Percentiles rank a stretch among this genome's conserved stretches.
Evolutionary conservation across 129 eudicot species (phyloP).

Genomic region (Lactuca saligna): DNA sequence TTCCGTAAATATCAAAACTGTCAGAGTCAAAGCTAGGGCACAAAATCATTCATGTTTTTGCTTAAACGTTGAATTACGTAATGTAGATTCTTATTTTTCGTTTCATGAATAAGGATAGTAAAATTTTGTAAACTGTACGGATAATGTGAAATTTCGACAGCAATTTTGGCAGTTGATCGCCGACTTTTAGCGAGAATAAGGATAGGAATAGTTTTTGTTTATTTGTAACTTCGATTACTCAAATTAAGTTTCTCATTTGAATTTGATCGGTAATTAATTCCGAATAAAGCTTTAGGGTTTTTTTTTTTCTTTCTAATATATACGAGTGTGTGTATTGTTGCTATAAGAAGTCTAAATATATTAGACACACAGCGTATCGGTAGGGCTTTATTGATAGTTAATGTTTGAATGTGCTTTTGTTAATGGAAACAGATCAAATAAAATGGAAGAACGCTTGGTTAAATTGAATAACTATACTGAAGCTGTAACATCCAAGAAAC

Average conservation of each 20-base stretch:
- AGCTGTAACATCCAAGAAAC: constrained; percentile 53
- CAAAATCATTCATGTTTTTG: constrained; percentile 13
- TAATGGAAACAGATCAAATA: constrained; percentile 58
- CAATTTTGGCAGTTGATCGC: constrained; percentile 17
- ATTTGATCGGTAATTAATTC: constrained; percentile 31
- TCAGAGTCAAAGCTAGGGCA: constrained; percentile 38
- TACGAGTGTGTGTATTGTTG: constrained; percentile 9
- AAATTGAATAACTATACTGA: constrained; percentile 60
- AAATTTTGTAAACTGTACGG: constrained; percentile 12
- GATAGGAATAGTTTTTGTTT: constrained; percentile 1
- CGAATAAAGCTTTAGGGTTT: constrained; percentile 11
- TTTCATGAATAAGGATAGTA: constrained; percentile 3
- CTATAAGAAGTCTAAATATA: constrained; percentile 5
- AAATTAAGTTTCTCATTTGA: constrained; percentile 2
- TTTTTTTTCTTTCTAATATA: constrained; percentile 18
- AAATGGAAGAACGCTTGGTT: constrained; percentile 55
- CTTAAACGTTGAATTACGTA: constrained; percentile 9
- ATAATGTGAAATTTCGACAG: constrained; percentile 23
- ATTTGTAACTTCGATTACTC: background rate
- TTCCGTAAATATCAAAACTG: constrained; percentile 14
- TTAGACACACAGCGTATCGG: constrained; percentile 10
- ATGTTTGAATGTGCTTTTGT: constrained; percentile 26
- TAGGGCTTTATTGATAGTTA: constrained; percentile 8
- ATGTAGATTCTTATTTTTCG: constrained; percentile 9
- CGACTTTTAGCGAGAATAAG: constrained; percentile 17